Evolutionary conservation across 2,329 filamentous ascomycete species (phyloP), one percentile per base, ranked within the genome.

Genomic region (Talaromyces sp.): DNA sequence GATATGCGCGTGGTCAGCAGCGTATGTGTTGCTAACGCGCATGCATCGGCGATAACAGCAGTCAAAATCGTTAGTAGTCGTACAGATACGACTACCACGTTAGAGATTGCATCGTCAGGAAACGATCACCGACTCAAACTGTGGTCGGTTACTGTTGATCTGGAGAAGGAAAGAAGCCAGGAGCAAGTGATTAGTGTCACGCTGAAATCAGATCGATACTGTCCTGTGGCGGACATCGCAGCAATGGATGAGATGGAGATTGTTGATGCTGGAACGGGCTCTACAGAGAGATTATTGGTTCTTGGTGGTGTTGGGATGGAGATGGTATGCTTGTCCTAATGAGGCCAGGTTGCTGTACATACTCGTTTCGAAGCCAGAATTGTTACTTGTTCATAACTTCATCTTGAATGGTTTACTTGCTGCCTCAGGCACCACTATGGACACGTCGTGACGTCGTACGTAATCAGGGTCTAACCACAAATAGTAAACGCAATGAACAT

Each of bases 151-250:
- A 59, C 61, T 4, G 62, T 77, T 37, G 66, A 73, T 57, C 43
- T 61, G 10, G 54, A 58, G n/a, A 58, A 62, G 43, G 25, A 41
- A 15, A 41, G 3, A 11, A 21, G 2, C 15, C 33, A 9, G 19
- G 19, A 40, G 22, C 58, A 68, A 21, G 63, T 50, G 6, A 68
- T 72, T 8, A 57, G 55, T 9, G 62, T 73, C 36, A 43, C 63
- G 9, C 65, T 68, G 21, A 13, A 67, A 21, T 37, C 67, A 5
- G 67, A 76, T 54, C 59, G 61, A 46, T 76, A 75, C 60, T 82
- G 79, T 19, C 71, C 76, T 25, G 80, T 85, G 3, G 82, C 82
- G 13, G 83, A 85, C 69, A 76, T 82, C 17, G 80, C 81, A 2
- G 75, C 76, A 28, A 68, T 84, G 66, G 76, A 75, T n/a, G 50